Base-by-base conservation (phyloP, 192 early-diverging fungal genomes). In the Paraglomus occultum region DNA sequence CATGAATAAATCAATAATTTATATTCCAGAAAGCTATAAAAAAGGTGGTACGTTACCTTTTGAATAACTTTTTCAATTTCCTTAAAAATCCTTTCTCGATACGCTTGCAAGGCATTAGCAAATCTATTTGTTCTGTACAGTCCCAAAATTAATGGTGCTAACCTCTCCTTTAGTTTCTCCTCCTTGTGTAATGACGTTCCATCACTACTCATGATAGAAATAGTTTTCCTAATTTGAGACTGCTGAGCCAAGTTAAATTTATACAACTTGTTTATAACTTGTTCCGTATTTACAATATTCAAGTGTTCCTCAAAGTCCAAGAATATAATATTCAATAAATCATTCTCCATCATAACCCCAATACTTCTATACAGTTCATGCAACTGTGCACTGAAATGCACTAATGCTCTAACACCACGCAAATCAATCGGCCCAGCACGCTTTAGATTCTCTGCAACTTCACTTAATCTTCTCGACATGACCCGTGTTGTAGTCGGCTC, bases 61-160 rank as follows among this genome's bases (percentile, higher is more conserved):
- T 92, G 90, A 39, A 93, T 87, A 51, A 94, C 77, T 10, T 79
- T 79, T 22, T 92, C 92, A 11, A 96, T 79, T 70, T 95, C 91
- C 1, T 84, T 73, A 70, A 92, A 77, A 40, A 96, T 75, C 15
- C 79, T 73, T 8, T 95, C 93, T n/a, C 89, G 84, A 73, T 92
- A 96, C 1, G 76, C 64, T 67, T 92, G 89, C 44, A 99, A 71
- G 9, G 91, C 86, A 42, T 68, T 69, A 38, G 71, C 81, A 6
- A 96, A 73, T 42, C 84, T 77, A 48, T 91, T 88, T 8, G 92
- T 91, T 10, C 90, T 80, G 22, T 94, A 75, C 46, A 99, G 72
- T 6, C 94, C 95, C 52, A 87, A 82, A 0, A 94, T 76, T 59
- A 94, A 75, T 5, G 95, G 93, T 42, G 79, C 70, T 58, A 99